These are phyloP conservation scores for Colletotrichum phormii DNA, from an alignment of 2,329 filamentous ascomycete genomes.

Conservation along the genomic window DNA sequence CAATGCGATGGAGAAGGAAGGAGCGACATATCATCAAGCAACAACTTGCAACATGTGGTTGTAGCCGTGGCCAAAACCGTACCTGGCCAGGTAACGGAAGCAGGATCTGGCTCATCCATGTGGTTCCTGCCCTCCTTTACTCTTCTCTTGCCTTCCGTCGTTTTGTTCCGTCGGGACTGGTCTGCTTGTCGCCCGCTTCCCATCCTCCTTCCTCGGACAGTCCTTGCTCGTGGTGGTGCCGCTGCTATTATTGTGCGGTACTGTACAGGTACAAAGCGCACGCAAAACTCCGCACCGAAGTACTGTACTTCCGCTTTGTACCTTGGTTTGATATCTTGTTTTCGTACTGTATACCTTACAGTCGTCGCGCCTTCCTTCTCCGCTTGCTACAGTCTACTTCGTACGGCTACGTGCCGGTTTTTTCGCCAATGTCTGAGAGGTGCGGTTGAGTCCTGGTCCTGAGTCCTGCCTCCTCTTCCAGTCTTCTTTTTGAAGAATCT, in stretches of 20 bases:
- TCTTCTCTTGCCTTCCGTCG: not conserved
- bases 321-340: constrained; percentile 22
- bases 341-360: constrained; percentile 51
- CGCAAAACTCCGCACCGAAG: constrained; percentile 47
- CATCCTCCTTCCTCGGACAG: not conserved
- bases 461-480: not conserved
- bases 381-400: not conserved
- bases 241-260: constrained; percentile 45
- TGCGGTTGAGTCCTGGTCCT: not conserved
- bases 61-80: not conserved
- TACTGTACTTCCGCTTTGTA: constrained; percentile 52
- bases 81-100: not conserved
- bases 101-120: not conserved
- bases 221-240: constrained; percentile 17
- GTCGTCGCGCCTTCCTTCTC: not conserved
- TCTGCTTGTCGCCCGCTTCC: not conserved
- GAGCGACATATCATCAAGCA: not conserved
- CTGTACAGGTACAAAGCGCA: constrained; percentile 52
- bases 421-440: constrained; percentile 3
- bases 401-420: constrained; percentile 19
- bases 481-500: too few species aligned
- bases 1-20: not conserved
- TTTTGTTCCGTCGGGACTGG: not conserved
- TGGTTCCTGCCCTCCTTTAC: constrained; percentile 1
- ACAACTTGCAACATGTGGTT: not conserved